These are phyloP conservation scores for Aureobasidium sp. DNA, from an alignment of 2,329 filamentous ascomycete genomes.

Conservation along the genomic window DNA sequence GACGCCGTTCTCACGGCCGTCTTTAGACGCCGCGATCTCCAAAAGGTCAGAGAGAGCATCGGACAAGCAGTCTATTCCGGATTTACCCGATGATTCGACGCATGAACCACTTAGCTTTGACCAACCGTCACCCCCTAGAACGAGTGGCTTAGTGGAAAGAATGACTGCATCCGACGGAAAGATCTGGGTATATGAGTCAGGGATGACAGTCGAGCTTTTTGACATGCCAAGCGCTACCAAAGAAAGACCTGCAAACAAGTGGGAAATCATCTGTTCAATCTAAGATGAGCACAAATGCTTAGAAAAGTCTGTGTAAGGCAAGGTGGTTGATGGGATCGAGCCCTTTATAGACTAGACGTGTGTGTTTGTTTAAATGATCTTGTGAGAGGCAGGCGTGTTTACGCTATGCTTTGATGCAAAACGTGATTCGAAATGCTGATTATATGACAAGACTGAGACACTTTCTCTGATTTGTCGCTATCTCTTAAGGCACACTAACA, in stretches of 20 bases:
- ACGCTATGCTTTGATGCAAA: neutral
- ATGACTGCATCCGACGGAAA: neutral
- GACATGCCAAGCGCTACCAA: neutral
- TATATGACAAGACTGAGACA: neutral
- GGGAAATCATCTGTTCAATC: neutral
- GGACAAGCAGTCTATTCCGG: neutral
- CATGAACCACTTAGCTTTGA: neutral
- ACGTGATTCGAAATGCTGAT: neutral
- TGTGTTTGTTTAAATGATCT: neutral
- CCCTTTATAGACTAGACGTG: conserved; percentile 1
- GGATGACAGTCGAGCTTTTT: neutral
- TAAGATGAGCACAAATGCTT: conserved; percentile 6
- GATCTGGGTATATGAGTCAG: neutral
- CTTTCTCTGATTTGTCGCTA: neutral
- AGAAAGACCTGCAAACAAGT: conserved; percentile 1
- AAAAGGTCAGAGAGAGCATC: neutral
- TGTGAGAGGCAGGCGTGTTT: neutral
- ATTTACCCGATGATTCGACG: neutral
- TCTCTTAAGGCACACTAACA: neutral
- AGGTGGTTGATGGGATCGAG: conserved; percentile 2
- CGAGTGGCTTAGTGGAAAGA: neutral
- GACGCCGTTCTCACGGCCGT: neutral
- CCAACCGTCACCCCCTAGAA: neutral
- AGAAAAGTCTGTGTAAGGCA: neutral
- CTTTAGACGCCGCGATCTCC: neutral